Conservation (phyloP, 306 rosid species). For the Phaseolus lunatus region DNA sequence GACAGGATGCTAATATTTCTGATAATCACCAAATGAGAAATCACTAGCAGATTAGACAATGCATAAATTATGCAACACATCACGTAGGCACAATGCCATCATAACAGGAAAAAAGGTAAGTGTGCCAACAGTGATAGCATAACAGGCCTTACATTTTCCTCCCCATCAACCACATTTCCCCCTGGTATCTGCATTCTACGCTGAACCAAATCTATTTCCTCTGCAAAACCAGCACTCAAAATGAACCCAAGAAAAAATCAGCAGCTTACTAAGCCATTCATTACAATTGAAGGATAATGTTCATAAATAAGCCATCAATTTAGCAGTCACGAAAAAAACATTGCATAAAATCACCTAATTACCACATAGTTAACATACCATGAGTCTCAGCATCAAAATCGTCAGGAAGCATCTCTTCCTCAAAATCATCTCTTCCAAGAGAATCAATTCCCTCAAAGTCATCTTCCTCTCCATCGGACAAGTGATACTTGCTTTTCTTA, state of each 20-base stretch:
- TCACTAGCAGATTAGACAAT: not conserved
- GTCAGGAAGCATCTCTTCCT: constrained; percentile 66
- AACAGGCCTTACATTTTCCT: constrained; percentile 64
- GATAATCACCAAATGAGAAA: constrained; percentile 21
- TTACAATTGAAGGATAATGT: not conserved
- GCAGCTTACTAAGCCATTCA: not conserved
- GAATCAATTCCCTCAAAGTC: constrained; percentile 64
- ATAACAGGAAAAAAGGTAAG: not conserved
- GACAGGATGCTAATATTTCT: not conserved
- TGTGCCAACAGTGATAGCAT: constrained; percentile 3
- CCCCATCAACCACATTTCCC: constrained; percentile 54
- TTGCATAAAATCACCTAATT: not conserved
- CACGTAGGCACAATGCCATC: not conserved
- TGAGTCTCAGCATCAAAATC: constrained; percentile 52
- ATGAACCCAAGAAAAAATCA: constrained; percentile 40
- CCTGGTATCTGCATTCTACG: constrained; percentile 36
- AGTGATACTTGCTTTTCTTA: constrained; percentile 81
- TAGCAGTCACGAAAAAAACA: not conserved
- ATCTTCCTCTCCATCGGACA: constrained; percentile 89
- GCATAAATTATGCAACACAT: not conserved
- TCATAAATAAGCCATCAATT: constrained; percentile 1
- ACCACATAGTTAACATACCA: constrained; percentile 32
- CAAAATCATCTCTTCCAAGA: constrained; percentile 79
- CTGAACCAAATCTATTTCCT: constrained; percentile 30
- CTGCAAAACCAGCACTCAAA: constrained; percentile 54